These are phyloP conservation scores for Ophiosphaerella narmari DNA, from an alignment of 2,329 filamentous ascomycete genomes.

Conservation along the genomic window DNA sequence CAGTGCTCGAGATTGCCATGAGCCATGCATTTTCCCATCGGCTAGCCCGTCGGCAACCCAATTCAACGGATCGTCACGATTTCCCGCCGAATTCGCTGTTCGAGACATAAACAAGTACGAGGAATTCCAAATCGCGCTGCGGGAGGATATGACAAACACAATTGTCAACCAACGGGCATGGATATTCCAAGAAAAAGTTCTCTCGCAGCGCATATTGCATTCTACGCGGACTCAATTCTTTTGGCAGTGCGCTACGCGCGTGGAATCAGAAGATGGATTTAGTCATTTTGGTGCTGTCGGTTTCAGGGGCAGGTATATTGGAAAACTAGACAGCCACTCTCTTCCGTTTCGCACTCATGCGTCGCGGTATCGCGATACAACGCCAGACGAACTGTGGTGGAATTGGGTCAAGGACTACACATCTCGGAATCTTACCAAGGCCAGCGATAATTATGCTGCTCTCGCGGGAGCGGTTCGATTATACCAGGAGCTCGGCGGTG, in stretches of 20 bases:
- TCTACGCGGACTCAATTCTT: slow-evolving; percentile 1
- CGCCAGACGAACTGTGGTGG: background rate
- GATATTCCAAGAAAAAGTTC: slow-evolving; percentile 4
- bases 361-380: background rate
- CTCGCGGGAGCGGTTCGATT: slow-evolving; percentile 1
- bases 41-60: background rate
- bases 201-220: slow-evolving; percentile 5
- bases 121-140: background rate
- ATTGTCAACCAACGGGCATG: slow-evolving; percentile 1
- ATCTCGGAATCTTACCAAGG: background rate
- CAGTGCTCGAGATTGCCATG: background rate
- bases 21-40: background rate
- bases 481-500: background rate
- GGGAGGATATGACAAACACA: no score
- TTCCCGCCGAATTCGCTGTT: background rate
- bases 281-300: background rate
- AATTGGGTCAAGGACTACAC: background rate
- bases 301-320: background rate
- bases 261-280: slow-evolving; percentile 4
- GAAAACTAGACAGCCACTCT: background rate
- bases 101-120: background rate
- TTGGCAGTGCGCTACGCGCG: slow-evolving; percentile 1
- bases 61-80: background rate
- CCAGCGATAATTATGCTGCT: slow-evolving; percentile 2
- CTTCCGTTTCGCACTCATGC: background rate